Base-by-base conservation (phyloP, 805 yeast genomes). In the Lachancea fermentati region DNA sequence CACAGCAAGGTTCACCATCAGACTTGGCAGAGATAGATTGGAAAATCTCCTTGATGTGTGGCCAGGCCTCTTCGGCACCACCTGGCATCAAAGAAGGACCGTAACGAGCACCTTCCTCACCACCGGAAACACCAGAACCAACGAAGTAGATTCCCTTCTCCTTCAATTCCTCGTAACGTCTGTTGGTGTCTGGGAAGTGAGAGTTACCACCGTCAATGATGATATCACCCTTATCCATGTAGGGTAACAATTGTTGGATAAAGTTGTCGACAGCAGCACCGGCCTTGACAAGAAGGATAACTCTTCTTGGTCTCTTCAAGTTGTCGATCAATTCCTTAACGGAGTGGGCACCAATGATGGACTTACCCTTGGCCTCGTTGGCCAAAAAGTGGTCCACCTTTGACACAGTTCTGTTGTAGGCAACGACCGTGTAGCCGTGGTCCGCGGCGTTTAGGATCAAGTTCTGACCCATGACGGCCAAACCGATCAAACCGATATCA, bases 81-180 rank as follows among this genome's bases (percentile, higher is more conserved):
- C 98, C 98, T 58, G 98, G 98, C 98, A 91, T 91, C 69, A 91
- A 78, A 49, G 97, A 89, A 49, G 98, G 98, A 62, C 98, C 98
- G 70, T 85, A 78, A 73, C 98, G 86, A 59, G 98, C 98, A 77
- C 98, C 98, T 69, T 91, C 98, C 73, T 91, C 98, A 76, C 98
- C 98, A 71, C 98, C 98, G 56, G 97, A 91, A 51, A 93, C 97
- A 84, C 98, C 98, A 48, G 96, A 89, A 62, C 98, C 98, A 50
- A 91, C 97, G 56, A 87, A 93, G 52, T 78, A 72, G 62, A 89
- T 81, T 32, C 95, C 97, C 76, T 91, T 80, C 43, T 69, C 73
- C 67, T 83, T 79, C 66, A 91, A 78, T 65, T 88, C 95, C 45
- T 76, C 91, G 75, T 71, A 87, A 72, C 98, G 86, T 74, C 97